A percentile compares a stretch with the other conserved stretches of the same genome.
phyloP scores from a whole-genome alignment of 164 flowering plant species.

The Cinnamomum micranthum region DNA sequence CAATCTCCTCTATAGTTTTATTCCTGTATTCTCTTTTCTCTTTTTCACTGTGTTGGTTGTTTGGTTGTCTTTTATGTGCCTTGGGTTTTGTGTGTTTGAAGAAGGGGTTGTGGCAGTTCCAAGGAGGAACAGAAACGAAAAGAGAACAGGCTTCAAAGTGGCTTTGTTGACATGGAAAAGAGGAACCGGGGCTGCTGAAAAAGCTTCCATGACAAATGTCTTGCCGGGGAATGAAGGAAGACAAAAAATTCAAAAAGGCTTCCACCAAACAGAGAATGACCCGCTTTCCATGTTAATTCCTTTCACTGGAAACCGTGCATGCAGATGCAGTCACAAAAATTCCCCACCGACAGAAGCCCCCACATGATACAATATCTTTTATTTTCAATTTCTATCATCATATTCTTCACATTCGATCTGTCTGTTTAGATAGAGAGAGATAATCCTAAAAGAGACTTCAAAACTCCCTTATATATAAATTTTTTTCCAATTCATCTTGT shows the following conservation, averaged over 20 bases:
- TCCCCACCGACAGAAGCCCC: conserved; percentile 1
- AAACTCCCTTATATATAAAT: too few species aligned
- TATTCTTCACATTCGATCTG: too few species aligned
- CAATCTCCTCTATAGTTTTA: neutral
- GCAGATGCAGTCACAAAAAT: conserved; percentile 3
- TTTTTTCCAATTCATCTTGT: too few species aligned
- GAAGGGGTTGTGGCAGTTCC: conserved; percentile 43
- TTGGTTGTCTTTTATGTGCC: neutral
- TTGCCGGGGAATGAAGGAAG: conserved; percentile 48
- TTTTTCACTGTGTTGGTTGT: neutral
- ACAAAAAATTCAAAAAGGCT: conserved; percentile 31
- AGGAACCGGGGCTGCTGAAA: conserved; percentile 55
- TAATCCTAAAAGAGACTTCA: too few species aligned
- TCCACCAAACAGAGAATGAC: conserved; percentile 26
- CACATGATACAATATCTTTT: too few species aligned
- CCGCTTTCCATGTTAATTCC: conserved; percentile 5
- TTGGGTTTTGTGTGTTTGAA: neutral
- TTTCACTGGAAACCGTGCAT: conserved; percentile 11
- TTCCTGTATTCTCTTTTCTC: neutral
- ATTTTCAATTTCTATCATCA: too few species aligned
- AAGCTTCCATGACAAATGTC: conserved; percentile 56
- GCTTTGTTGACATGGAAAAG: conserved; percentile 58
- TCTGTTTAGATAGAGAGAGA: too few species aligned
- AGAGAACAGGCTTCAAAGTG: conserved; percentile 24
- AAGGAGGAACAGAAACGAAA: conserved; percentile 21